Evolutionary conservation across 2,329 filamentous ascomycete genomes (phyloP), one percentile per base, ranked within the genome.

Genomic region (Alternaria longipes): DNA sequence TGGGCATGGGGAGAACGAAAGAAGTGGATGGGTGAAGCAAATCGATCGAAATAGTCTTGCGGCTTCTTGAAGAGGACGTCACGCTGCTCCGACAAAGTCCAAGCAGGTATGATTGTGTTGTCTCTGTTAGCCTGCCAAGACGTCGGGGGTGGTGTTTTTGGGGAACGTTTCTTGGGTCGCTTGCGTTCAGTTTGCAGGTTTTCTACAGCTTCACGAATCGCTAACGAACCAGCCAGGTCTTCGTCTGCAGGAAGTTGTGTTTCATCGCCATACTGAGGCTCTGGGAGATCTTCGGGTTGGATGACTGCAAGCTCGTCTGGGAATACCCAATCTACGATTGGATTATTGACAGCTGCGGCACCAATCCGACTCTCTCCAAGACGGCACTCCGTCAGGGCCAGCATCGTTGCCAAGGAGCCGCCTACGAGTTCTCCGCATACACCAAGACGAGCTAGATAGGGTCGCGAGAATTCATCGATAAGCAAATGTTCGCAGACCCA

Each of bases 381-480:
- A 18, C 76, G 76, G 61, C 82, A 84, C 69, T 85, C 84, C 9
- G 83, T 85, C 71, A 85, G 64, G 1, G 82, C 82, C 5, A 85
- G 76, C 75, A 81, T 81, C 2, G 81, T 78, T 8, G 83, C 83
- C 7, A 85, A 76, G 16, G 79, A 77, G 46, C 80, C 84, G 8
- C 84, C 84, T 8, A 84, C 51, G 6, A 84, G 76, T 66, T 84
- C 80, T 24, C 84, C 84, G 63, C 79, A 81, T 4, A 84, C 78
- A 18, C 79, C 82, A 5, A 84, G 56, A 16, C 73, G 72, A 30
- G 77, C 74, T 8, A 75, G 64, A 51, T 65, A 63, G 20, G 69
- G 68, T 20, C 66, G 56, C 11, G 64, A 36, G 34, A 67, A 67
- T 3, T 57, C 66, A 59, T 72, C 65, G 11, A 59, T 55, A 26